Conservation (phyloP, 257 asterid species). For the Petunia secreta region DNA sequence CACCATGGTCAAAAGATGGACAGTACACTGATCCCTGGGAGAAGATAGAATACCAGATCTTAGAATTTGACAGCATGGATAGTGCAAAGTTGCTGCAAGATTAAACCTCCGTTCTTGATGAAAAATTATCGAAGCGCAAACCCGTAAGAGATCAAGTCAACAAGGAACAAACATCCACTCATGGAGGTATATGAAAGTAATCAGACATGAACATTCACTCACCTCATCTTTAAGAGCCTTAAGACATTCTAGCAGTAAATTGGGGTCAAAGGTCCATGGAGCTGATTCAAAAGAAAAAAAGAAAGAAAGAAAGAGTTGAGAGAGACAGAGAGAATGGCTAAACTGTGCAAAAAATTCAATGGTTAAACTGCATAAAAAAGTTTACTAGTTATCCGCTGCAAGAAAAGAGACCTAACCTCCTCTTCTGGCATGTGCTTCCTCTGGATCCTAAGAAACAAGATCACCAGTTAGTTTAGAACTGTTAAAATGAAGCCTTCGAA, state of each 20-base stretch:
- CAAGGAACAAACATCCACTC: not conserved
- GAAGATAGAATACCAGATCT: conserved; percentile 23
- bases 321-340: not conserved
- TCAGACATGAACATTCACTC: conserved; percentile 29
- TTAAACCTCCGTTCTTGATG: not conserved
- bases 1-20: conserved; percentile 96
- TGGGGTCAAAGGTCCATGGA: conserved; percentile 95
- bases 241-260: conserved; percentile 66
- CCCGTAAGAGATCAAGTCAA: conserved; percentile 10
- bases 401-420: conserved; percentile 63
- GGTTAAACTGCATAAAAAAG: not conserved
- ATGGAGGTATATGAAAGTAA: conserved; percentile 24
- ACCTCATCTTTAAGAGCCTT: conserved; percentile 67
- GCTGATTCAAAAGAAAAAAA: conserved; percentile 51
- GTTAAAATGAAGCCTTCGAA: not conserved
- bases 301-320: not conserved
- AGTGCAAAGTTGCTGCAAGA: not conserved
- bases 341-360: not conserved
- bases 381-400: conserved; percentile 4
- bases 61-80: not conserved
- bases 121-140: not conserved
- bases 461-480: conserved; percentile 30
- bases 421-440: conserved; percentile 97
- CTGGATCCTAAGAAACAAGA: conserved; percentile 66
- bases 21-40: conserved; percentile 80